Evolutionary conservation across 306 rosid species (phyloP).

Genomic region (Arachis stenosperma): DNA sequence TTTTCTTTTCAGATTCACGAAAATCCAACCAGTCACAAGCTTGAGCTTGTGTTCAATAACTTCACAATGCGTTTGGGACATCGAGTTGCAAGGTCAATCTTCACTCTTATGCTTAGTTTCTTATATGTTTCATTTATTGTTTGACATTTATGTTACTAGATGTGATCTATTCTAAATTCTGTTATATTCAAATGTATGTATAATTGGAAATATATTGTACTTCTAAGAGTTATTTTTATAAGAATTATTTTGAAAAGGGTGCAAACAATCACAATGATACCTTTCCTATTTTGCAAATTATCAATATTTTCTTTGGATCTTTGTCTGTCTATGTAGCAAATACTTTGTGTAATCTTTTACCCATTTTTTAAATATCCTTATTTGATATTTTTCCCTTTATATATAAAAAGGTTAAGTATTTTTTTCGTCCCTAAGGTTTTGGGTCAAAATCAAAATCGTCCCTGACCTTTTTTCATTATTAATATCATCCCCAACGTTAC

Average conservation of each 20-base stretch:
- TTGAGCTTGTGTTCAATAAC: constrained; percentile 85
- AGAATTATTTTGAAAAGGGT: neutral
- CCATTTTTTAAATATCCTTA: constrained; percentile 19
- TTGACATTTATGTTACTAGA: constrained; percentile 4
- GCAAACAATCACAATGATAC: neutral
- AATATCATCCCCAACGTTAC: too few species aligned
- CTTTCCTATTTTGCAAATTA: constrained; percentile 23
- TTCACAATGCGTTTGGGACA: constrained; percentile 84
- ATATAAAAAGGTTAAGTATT: too few species aligned
- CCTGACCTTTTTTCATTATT: too few species aligned
- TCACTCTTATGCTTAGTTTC: neutral
- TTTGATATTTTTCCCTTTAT: constrained; percentile 32
- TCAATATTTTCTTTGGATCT: constrained; percentile 16
- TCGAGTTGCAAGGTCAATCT: constrained; percentile 82
- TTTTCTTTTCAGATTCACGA: constrained; percentile 76
- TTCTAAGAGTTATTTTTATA: constrained; percentile 15
- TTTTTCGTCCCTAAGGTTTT: too few species aligned
- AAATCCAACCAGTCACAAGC: constrained; percentile 81
- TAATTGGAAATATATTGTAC: constrained; percentile 9
- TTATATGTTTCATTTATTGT: constrained; percentile 1
- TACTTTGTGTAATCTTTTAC: constrained; percentile 29
- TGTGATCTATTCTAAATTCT: neutral
- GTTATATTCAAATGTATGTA: constrained; percentile 16
- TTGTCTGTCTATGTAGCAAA: constrained; percentile 6
- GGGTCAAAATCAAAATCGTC: too few species aligned